Conservation (phyloP, 139 green algal species). For the Desmodesmus armatus region DNA sequence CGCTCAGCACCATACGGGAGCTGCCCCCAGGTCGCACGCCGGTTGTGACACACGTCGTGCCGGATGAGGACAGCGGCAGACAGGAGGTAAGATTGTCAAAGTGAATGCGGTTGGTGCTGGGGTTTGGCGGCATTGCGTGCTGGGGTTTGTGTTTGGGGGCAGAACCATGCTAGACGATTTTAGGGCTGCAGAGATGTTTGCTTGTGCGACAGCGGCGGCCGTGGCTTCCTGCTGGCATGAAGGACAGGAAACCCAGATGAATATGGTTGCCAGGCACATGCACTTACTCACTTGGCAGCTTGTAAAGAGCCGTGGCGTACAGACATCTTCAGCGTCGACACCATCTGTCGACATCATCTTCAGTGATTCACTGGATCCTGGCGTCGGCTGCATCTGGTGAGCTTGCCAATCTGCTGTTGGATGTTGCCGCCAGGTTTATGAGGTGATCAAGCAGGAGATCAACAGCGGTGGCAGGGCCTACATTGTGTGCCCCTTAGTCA, state of each 20-base stretch:
- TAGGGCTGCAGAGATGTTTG: too few species aligned
- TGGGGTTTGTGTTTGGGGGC: too few species aligned
- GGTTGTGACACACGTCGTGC: slow-evolving; percentile 62
- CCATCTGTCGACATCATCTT: too few species aligned
- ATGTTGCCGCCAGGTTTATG: slow-evolving; percentile 44
- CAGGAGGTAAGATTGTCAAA: slow-evolving; percentile 59
- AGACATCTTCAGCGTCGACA: neutral
- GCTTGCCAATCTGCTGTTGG: neutral
- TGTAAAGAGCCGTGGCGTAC: neutral
- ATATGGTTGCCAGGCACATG: neutral
- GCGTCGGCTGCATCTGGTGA: too few species aligned
- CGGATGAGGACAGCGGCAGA: slow-evolving; percentile 46
- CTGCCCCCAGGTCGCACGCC: slow-evolving; percentile 76
- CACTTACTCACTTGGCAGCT: neutral
- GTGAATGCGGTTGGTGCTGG: too few species aligned
- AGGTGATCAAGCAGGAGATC: slow-evolving; percentile 70
- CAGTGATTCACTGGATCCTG: too few species aligned
- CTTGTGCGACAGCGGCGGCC: too few species aligned
- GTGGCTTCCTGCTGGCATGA: neutral
- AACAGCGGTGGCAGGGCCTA: slow-evolving; percentile 59
- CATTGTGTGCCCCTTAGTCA: slow-evolving; percentile 67
- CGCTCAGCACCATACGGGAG: slow-evolving; percentile 71
- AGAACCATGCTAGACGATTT: too few species aligned
- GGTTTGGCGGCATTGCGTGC: too few species aligned
- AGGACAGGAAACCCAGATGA: neutral